phyloP scores from a whole-genome alignment of 305 asterid species.

The Ajuga reptans region DNA sequence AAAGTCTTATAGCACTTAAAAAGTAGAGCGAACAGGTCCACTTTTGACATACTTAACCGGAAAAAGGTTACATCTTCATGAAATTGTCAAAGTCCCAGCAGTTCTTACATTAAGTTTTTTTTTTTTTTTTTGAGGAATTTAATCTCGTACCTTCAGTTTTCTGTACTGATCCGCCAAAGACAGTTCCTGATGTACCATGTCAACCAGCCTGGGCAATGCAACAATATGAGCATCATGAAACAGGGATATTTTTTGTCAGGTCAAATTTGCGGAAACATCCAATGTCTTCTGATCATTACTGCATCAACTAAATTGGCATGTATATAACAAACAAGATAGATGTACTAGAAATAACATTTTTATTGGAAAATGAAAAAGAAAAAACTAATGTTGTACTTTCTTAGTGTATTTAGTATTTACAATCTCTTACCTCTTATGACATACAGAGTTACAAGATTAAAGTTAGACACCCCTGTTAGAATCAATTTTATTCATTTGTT shows the following conservation, averaged over 20 bases:
- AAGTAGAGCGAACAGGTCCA: slow-evolving; percentile 8
- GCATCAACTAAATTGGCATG: slow-evolving; percentile 10
- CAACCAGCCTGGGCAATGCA: slow-evolving; percentile 61
- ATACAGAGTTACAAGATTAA: not conserved
- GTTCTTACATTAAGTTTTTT: not conserved
- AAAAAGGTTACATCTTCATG: not conserved
- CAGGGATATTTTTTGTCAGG: slow-evolving; percentile 18
- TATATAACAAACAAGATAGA: not conserved
- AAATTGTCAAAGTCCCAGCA: not conserved
- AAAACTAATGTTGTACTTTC: not conserved
- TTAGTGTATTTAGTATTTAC: not conserved
- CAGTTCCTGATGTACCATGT: slow-evolving; percentile 84
- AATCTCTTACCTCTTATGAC: not conserved
- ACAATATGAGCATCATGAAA: slow-evolving; percentile 24
- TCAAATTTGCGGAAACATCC: slow-evolving; percentile 16
- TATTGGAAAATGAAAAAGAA: not conserved
- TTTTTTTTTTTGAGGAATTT: slow-evolving; percentile 11
- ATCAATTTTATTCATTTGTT: not conserved
- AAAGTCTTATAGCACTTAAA: not conserved
- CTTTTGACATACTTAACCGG: not conserved
- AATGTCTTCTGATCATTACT: slow-evolving; percentile 12
- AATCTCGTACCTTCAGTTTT: slow-evolving; percentile 62
- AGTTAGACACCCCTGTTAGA: not conserved
- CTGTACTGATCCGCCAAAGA: slow-evolving; percentile 86
- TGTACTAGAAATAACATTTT: not conserved